Conservation (phyloP, 495 filamentous ascomycete genomes). For the Recurvomyces mirabilis region DNA sequence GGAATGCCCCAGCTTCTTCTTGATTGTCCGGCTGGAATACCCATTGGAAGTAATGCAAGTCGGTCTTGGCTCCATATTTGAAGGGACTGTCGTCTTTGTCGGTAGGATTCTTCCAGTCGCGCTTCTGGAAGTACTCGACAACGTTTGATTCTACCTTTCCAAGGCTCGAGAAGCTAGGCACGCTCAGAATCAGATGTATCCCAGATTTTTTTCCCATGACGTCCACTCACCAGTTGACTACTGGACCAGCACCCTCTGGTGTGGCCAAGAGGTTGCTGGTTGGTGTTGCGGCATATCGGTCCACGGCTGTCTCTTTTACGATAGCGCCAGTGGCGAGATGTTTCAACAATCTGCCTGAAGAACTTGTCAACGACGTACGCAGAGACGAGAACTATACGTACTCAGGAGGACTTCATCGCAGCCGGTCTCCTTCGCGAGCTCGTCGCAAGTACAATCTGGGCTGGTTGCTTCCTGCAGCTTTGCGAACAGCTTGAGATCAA, state of each 20-base stretch:
- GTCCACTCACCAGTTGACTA: too few species aligned
- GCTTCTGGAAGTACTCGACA: constrained; percentile 4
- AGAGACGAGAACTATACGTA: too few species aligned
- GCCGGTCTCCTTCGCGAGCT: background rate
- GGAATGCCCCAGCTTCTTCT: background rate
- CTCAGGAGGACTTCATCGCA: background rate
- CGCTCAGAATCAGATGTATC: too few species aligned
- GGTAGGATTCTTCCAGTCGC: background rate
- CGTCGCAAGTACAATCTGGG: background rate
- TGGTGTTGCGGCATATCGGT: background rate
- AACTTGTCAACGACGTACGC: too few species aligned
- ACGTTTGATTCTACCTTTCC: background rate
- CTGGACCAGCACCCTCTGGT: background rate
- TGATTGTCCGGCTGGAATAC: constrained; percentile 2
- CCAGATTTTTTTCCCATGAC: too few species aligned
- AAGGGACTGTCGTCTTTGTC: constrained; percentile 8
- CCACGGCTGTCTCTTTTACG: background rate
- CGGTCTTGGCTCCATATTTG: background rate
- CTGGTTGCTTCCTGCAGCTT: background rate
- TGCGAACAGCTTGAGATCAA: background rate
- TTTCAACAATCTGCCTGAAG: background rate
- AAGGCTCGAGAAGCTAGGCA: background rate
- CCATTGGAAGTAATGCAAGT: constrained; percentile 6
- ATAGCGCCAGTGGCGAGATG: background rate
- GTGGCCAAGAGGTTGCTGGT: background rate